Conservation (phyloP, 2,329 filamentous ascomycete genomes). For the Colletotrichum simmondsii region DNA sequence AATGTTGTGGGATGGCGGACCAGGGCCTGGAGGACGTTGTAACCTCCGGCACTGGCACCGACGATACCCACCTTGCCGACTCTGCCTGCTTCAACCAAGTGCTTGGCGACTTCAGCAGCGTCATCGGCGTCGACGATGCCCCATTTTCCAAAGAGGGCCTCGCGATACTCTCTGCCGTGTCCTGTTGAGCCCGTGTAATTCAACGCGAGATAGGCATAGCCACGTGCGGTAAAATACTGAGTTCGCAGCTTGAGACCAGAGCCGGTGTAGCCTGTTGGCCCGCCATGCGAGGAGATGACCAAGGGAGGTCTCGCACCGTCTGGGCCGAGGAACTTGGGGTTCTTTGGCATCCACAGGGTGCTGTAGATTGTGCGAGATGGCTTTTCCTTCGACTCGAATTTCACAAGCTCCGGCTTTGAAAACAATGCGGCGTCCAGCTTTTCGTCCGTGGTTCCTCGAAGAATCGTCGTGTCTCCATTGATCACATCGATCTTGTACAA, state of each 20-base stretch:
- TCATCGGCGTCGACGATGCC: constrained; percentile 63
- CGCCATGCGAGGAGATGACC: constrained; percentile 62
- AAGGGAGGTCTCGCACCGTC: constrained; percentile 55
- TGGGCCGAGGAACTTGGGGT: constrained; percentile 53
- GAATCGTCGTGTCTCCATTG: constrained; percentile 36
- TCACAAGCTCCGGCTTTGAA: constrained; percentile 51
- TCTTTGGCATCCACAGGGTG: constrained; percentile 61
- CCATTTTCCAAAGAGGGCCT: constrained; percentile 60
- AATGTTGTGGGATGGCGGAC: constrained; percentile 58
- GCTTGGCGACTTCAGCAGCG: constrained; percentile 55
- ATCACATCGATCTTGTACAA: constrained; percentile 48
- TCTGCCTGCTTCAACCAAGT: constrained; percentile 49
- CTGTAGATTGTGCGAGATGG: constrained; percentile 51
- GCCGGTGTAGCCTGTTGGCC: constrained; percentile 56
- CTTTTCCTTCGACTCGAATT: constrained; percentile 39
- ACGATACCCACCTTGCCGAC: constrained; percentile 58
- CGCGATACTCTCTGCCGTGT: constrained; percentile 61
- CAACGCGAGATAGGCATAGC: constrained; percentile 60
- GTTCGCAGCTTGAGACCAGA: constrained; percentile 55
- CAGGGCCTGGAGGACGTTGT: constrained; percentile 61
- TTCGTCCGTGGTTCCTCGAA: constrained; percentile 49
- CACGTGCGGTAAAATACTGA: constrained; percentile 65
- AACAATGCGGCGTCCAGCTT: constrained; percentile 43
- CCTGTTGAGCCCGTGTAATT: constrained; percentile 65
- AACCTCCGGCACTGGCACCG: constrained; percentile 64